Evolutionary conservation across 176 grass and related monocot genomes (phyloP).

Genomic region (Luzula sylvatica): DNA sequence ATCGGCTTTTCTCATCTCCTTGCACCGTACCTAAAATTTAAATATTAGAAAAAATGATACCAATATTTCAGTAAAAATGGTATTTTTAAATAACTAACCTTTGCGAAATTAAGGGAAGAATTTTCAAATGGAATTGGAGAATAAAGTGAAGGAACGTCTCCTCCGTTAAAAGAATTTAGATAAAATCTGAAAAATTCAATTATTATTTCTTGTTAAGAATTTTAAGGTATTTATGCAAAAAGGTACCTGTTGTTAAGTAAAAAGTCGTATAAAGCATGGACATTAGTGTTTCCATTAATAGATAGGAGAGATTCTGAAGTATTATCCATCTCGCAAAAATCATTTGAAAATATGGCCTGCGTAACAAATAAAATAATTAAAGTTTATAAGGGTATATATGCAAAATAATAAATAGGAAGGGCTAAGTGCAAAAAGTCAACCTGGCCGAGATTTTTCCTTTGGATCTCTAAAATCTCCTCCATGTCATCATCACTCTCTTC

Average conservation of each 20-base stretch:
- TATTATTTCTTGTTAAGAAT: background rate
- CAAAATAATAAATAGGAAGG: background rate
- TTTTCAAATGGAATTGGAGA: constrained; percentile 67
- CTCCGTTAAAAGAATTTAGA: constrained; percentile 43
- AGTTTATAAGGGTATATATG: background rate
- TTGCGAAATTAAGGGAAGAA: constrained; percentile 52
- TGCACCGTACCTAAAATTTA: constrained; percentile 56
- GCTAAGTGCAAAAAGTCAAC: constrained; percentile 25
- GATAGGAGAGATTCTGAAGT: constrained; percentile 71
- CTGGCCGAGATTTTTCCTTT: constrained; percentile 74
- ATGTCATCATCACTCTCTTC: constrained; percentile 73
- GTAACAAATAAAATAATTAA: background rate
- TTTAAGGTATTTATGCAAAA: background rate
- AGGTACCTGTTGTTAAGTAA: constrained; percentile 81
- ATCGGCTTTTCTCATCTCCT: constrained; percentile 80
- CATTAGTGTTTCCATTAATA: constrained; percentile 53
- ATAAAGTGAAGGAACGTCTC: constrained; percentile 69
- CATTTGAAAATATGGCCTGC: constrained; percentile 59
- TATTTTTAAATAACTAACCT: constrained; percentile 28
- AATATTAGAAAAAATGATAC: constrained; percentile 1
- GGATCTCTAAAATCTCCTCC: constrained; percentile 74
- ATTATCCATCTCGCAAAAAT: constrained; percentile 62
- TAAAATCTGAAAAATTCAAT: constrained; percentile 41
- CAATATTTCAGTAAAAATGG: background rate
- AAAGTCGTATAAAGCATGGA: constrained; percentile 81